Percentiles rank a stretch among this genome's conserved stretches.
These are phyloP conservation scores for Geotrichum aggregatum DNA, from an alignment of 1,139 yeast species.

Conservation along the genomic window DNA sequence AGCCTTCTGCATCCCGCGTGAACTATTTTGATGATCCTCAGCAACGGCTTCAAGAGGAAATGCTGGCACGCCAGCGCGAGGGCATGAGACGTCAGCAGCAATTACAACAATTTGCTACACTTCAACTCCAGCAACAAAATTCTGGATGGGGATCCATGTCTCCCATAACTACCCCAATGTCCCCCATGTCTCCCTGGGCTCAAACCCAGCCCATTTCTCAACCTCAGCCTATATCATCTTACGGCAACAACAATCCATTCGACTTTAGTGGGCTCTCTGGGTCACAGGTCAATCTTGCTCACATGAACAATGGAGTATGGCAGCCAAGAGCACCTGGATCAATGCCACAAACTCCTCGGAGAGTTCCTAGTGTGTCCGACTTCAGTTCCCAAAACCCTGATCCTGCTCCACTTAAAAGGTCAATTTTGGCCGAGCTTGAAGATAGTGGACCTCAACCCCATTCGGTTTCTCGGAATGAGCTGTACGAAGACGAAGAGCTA, in stretches of 20 bases:
- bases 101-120: conserved; percentile 24
- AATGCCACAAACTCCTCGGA: conserved; percentile 21
- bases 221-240: conserved; percentile 19
- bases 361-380: conserved; percentile 20
- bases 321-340: conserved; percentile 22
- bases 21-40: conserved; percentile 22
- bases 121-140: conserved; percentile 21
- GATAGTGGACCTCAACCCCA: conserved; percentile 1
- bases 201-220: conserved; percentile 19
- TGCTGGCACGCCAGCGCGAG: conserved; percentile 24
- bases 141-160: conserved; percentile 23
- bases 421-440: conserved; percentile 10
- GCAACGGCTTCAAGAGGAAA: conserved; percentile 23
- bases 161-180: conserved; percentile 22
- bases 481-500: conserved; percentile 11
- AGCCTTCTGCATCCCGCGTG: conserved; percentile 36
- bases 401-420: conserved; percentile 2
- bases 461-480: conserved; percentile 4
- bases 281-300: conserved; percentile 20
- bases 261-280: conserved; percentile 18
- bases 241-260: conserved; percentile 10
- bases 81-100: conserved; percentile 26
- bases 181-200: conserved; percentile 27
- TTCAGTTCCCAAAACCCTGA: conserved; percentile 3
- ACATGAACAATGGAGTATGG: conserved; percentile 21